Percentiles rank a stretch among this genome's conserved stretches.
phyloP scores from a whole-genome alignment of 2,329 filamentous ascomycete species.

The Leptographium radiaticola region DNA sequence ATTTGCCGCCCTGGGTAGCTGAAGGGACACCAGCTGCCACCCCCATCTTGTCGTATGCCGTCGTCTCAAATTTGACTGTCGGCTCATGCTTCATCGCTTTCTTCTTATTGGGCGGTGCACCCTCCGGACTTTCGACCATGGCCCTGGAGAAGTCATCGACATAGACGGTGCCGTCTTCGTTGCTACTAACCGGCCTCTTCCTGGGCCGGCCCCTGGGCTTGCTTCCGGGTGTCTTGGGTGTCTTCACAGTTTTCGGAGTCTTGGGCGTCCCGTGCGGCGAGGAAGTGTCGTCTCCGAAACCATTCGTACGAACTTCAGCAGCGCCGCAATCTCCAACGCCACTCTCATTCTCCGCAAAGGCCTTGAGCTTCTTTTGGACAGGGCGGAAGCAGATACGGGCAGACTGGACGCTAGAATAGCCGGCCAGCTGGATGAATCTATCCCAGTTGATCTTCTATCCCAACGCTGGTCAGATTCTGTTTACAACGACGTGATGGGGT shows the following conservation, averaged over 20 bases:
- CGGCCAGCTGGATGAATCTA: slow-evolving; percentile 9
- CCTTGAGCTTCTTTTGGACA: slow-evolving; percentile 36
- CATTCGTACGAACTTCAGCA: too few species aligned
- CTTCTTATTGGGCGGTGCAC: neutral
- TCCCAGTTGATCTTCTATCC: slow-evolving; percentile 8
- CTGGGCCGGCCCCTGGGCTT: neutral
- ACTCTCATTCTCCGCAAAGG: slow-evolving; percentile 19
- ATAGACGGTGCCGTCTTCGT: neutral
- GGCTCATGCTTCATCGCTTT: neutral
- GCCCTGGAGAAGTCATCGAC: neutral
- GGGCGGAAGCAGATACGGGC: slow-evolving; percentile 44
- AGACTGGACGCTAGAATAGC: slow-evolving; percentile 8
- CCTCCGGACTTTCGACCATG: neutral
- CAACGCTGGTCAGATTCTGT: neutral
- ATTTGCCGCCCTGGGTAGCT: neutral
- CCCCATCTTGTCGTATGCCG: neutral
- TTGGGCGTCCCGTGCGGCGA: neutral
- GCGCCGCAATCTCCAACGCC: neutral
- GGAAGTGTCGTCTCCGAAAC: neutral
- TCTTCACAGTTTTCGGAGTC: neutral
- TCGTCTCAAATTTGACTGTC: neutral
- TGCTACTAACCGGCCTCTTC: neutral
- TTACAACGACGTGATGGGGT: too few species aligned
- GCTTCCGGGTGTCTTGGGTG: neutral
- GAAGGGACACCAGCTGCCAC: neutral